A percentile compares a stretch with the other conserved stretches of the same genome.
Conservation (phyloP, 768 basidiomycete genomes). For the Leccinum rimulosum region DNA sequence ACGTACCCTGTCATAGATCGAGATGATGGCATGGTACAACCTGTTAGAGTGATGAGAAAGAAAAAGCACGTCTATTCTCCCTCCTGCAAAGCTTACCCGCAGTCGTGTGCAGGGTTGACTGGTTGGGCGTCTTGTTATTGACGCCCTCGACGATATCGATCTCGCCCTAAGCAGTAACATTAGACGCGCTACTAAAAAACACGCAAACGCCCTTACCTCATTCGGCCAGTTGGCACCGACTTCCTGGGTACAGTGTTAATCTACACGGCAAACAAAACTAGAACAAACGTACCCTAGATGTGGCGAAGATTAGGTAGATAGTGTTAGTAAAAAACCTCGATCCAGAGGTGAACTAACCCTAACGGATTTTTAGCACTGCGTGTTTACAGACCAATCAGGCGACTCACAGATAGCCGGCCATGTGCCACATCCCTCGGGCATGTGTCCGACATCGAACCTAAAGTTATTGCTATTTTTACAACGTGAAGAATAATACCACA, state of each 20-base stretch:
- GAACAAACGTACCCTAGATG: slow-evolving; percentile 23
- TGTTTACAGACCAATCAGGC: neutral
- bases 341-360: slow-evolving; percentile 24
- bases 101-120: slow-evolving; percentile 31
- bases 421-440: slow-evolving; percentile 40
- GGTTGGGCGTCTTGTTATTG: slow-evolving; percentile 29
- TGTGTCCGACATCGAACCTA: slow-evolving; percentile 36
- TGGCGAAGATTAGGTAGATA: neutral
- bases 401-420: slow-evolving; percentile 38
- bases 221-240: slow-evolving; percentile 28
- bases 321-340: neutral
- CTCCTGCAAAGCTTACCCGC: slow-evolving; percentile 11
- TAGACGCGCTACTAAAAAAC: neutral
- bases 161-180: slow-evolving; percentile 21
- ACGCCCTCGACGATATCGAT: slow-evolving; percentile 35
- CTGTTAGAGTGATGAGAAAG: slow-evolving; percentile 8
- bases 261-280: neutral
- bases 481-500: neutral
- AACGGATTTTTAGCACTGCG: neutral
- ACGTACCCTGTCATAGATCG: slow-evolving; percentile 34
- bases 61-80: too few relatives aligned
- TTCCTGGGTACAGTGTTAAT: slow-evolving; percentile 20
- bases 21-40: slow-evolving; percentile 30
- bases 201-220: slow-evolving; percentile 5
- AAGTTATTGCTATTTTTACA: neutral